Conservation (phyloP, 768 basidiomycete species). For the Calocybe cyanea region DNA sequence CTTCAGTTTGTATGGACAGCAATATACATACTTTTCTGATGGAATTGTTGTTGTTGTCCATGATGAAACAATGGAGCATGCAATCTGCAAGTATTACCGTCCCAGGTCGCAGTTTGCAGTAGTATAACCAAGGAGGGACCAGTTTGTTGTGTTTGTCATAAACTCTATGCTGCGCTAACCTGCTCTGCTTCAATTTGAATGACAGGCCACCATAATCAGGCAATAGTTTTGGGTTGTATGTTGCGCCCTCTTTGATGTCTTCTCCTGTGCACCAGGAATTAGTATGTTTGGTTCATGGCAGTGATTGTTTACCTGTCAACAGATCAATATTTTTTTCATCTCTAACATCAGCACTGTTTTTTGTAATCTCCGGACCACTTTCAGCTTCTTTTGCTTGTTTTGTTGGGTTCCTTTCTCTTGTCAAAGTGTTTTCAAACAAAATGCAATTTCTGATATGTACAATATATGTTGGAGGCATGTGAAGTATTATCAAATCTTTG, state of each 20-base stretch:
- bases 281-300: neutral
- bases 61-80: neutral
- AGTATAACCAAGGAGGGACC: neutral
- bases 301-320: neutral
- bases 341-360: neutral
- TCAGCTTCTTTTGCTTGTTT: neutral
- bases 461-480: neutral
- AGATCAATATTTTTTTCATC: neutral
- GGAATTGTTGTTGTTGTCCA: neutral
- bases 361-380: neutral
- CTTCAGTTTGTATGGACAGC: too few species aligned
- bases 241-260: neutral
- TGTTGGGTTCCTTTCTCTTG: neutral
- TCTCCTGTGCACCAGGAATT: neutral
- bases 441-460: neutral
- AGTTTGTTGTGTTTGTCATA: neutral
- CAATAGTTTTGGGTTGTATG: slow-evolving; percentile 24
- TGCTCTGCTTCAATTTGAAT: slow-evolving; percentile 34
- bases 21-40: neutral
- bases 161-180: neutral
- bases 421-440: neutral
- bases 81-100: neutral
- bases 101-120: neutral
- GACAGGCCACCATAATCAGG: slow-evolving; percentile 37
- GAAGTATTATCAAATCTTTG: neutral